A percentile compares a stretch with the other conserved stretches of the same genome.
Conservation (phyloP, 148 eudicot species). For the Rhododendron mucronatum region DNA sequence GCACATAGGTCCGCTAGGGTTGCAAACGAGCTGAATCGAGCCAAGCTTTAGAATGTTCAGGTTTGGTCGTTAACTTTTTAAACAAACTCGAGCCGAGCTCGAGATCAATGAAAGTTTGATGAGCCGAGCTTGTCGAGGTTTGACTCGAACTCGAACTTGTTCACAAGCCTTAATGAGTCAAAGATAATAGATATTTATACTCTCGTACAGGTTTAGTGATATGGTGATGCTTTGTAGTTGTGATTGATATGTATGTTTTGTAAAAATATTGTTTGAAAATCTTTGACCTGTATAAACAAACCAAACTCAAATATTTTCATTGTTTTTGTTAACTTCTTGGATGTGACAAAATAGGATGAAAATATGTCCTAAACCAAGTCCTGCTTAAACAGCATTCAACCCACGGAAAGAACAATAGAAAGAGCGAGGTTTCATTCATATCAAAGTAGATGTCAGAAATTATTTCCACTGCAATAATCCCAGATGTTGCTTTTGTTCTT, state of each 20-base stretch:
- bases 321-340: background rate
- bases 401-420: background rate
- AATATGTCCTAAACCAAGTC: background rate
- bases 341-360: background rate
- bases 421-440: background rate
- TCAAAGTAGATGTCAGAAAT: background rate
- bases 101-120: too few species aligned
- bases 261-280: background rate
- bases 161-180: too few species aligned
- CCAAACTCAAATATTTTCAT: background rate
- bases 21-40: too few species aligned
- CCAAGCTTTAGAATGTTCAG: too few species aligned
- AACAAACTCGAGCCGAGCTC: too few species aligned
- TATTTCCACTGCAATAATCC: background rate
- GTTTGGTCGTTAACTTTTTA: too few species aligned
- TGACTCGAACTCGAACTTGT: too few species aligned
- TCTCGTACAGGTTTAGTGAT: too few species aligned
- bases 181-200: too few species aligned
- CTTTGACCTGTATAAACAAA: background rate
- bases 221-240: background rate
- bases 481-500: background rate
- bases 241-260: background rate
- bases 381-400: background rate
- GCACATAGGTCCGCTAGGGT: too few species aligned
- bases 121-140: too few species aligned